Evolutionary conservation across 2,329 filamentous ascomycete genomes (phyloP), one percentile per base, ranked within the genome.

Genomic region (Ophiocordyceps unilateralis): DNA sequence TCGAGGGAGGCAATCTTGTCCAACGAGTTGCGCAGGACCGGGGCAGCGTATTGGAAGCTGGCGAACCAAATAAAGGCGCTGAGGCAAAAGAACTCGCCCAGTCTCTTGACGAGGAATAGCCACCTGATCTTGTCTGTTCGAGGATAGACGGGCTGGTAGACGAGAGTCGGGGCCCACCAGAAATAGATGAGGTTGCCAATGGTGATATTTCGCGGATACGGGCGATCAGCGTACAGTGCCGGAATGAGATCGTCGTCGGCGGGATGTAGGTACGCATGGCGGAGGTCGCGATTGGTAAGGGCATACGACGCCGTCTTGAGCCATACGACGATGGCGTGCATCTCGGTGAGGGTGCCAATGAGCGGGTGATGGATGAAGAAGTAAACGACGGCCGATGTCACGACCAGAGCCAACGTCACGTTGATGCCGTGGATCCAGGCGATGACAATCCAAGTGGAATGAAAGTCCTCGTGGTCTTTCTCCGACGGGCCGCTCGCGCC

Each of bases 141-240:
- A 19, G 91, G 91, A 59, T 98, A 98, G 14, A 91, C 86, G 1
- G 91, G 91, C 65, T 98, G 91, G 59, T 98, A 98, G 39, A 96
- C 82, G 42, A 98, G 71, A 0, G 91, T 98, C 0, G 91, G 91
- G 0, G 89, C 91, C 79, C 88, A 89, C 89, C 91, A 96, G 60
- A 98, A 98, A 64, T 96, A 98, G 45, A 76, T 76, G 22, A 98
- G 67, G 57, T 96, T 98, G 41, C 70, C 64, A 51, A 95, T 71
- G 3, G 87, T 93, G 60, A 98, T 84, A 60, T 96, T 98, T 40
- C 75, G 64, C 0, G 91, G 91, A 58, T 98, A 98, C 0, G 89
- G 84, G 53, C 87, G 93, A 43, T 75, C 58, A 12, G 72, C 68
- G 65, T 96, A 98, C 21, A 96, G 69, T 32, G 84, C 78, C 1